These are phyloP conservation scores for Hydrangea macrophylla DNA, from an alignment of 148 eudicot species.

Conservation along the genomic window DNA sequence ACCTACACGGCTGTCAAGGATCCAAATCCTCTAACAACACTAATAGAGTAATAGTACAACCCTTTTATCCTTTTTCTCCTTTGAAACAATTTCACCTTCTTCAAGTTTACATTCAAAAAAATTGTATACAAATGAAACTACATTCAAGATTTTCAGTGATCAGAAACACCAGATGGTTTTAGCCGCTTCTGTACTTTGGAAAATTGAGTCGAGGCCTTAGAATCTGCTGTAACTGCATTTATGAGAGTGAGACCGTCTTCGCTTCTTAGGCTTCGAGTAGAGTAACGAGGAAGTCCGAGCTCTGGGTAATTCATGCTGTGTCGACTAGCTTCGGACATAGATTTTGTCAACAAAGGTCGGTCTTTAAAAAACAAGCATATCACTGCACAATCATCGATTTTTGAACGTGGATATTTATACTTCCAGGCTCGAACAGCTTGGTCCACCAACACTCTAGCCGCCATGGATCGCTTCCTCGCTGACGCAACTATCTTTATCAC, in stretches of 20 bases:
- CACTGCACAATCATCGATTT: conserved; percentile 65
- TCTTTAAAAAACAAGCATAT: conserved; percentile 56
- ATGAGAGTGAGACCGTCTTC: conserved; percentile 35
- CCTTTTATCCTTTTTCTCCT: no score
- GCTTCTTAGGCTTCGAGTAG: not conserved
- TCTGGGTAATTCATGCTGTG: conserved; percentile 19
- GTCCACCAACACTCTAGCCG: conserved; percentile 58
- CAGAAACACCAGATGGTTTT: no score
- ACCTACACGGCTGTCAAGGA: no score
- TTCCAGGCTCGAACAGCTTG: conserved; percentile 74
- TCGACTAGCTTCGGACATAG: conserved; percentile 36
- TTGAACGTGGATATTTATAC: conserved; percentile 51
- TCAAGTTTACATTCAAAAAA: no score
- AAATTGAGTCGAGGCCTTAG: no score
- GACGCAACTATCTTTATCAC: conserved; percentile 65
- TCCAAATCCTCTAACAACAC: no score
- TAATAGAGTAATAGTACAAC: no score
- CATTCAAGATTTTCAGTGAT: no score
- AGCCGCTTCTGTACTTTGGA: no score
- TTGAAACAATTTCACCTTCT: no score
- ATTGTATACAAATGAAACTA: no score
- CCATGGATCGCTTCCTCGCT: conserved; percentile 56
- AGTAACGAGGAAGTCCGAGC: not conserved
- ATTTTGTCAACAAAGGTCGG: conserved; percentile 31
- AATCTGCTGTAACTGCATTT: no score